These are phyloP conservation scores for Oenanthe javanica DNA, from an alignment of 140 eudicot genomes.

Conservation along the genomic window DNA sequence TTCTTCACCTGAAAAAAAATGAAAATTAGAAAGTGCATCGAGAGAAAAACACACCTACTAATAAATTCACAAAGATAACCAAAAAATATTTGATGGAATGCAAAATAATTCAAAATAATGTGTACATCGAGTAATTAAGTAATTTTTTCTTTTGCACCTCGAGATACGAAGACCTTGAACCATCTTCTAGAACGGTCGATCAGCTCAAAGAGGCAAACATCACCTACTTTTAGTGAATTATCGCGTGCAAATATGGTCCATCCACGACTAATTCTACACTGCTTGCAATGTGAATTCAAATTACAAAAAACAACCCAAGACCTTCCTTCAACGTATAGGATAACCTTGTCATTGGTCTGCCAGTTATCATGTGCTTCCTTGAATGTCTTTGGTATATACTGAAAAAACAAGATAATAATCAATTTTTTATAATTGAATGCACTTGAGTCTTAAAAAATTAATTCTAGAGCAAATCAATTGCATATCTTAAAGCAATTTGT, in stretches of 20 bases:
- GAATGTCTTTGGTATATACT: constrained; percentile 8
- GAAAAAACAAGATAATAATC: not conserved
- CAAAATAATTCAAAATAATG: not conserved
- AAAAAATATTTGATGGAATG: not conserved
- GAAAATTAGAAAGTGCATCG: not conserved
- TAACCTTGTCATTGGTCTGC: not conserved
- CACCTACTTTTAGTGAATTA: not conserved
- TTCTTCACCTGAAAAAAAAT: not conserved
- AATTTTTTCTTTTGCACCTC: not conserved
- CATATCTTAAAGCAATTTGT: not conserved
- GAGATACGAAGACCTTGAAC: constrained; percentile 14
- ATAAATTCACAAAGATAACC: not conserved
- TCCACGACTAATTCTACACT: not conserved
- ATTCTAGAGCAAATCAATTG: not conserved
- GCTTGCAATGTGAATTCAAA: not conserved
- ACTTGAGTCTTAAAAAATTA: not conserved
- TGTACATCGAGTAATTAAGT: not conserved
- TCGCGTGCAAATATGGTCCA: not conserved
- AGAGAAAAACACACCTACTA: not conserved
- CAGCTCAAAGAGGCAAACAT: constrained; percentile 34
- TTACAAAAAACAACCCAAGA: not conserved
- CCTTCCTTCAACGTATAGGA: not conserved
- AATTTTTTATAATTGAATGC: not conserved
- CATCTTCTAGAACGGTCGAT: not conserved
- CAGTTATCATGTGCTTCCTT: not conserved